Percentiles rank a stretch among this genome's conserved stretches.
phyloP scores from a whole-genome alignment of 306 rosid species.

The Malus asiatica region DNA sequence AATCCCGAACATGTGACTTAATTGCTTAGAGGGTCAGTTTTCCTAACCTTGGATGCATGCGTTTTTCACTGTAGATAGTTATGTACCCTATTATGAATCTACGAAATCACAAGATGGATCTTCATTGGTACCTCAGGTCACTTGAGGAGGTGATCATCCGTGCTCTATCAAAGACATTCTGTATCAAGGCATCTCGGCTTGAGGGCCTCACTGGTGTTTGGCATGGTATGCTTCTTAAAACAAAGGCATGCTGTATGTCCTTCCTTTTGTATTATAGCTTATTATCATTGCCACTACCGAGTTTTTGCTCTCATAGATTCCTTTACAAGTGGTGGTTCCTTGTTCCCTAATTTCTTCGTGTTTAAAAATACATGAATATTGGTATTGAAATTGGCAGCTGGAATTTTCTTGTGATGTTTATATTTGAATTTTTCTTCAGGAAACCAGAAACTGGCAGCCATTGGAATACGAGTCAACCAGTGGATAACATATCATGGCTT shows the following conservation, averaged over 20 bases:
- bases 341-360: background rate
- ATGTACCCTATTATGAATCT: slow-evolving; percentile 86
- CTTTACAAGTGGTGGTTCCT: background rate
- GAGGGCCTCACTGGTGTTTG: slow-evolving; percentile 90
- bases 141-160: slow-evolving; percentile 80
- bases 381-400: background rate
- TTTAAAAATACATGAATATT: background rate
- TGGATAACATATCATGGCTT: slow-evolving; percentile 76
- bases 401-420: background rate
- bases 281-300: background rate
- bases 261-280: background rate
- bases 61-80: slow-evolving; percentile 49
- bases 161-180: slow-evolving; percentile 46
- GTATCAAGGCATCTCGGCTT: slow-evolving; percentile 58
- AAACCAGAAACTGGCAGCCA: slow-evolving; percentile 70
- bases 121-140: slow-evolving; percentile 83
- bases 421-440: slow-evolving; percentile 29
- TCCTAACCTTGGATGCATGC: background rate
- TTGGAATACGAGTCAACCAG: slow-evolving; percentile 50
- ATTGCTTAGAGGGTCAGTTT: background rate
- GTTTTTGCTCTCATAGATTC: background rate
- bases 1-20: background rate
- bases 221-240: slow-evolving; percentile 46
- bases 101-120: slow-evolving; percentile 77
- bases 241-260: background rate